Conservation (phyloP, 257 asterid species). For the Solanum sparsipilum region DNA sequence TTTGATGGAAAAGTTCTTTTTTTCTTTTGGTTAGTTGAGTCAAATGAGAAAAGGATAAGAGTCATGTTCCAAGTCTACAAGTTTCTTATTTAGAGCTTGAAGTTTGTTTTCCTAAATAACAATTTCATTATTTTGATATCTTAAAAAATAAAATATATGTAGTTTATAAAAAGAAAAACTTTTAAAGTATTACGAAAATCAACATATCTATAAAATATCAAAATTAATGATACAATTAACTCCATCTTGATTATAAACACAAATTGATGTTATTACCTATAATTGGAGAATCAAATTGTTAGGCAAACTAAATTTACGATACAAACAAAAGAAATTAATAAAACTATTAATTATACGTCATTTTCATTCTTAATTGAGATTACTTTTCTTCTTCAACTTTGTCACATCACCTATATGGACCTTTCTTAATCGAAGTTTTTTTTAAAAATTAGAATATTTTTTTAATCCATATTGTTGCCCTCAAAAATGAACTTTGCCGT, state of each 20-base stretch:
- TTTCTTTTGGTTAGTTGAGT: not conserved
- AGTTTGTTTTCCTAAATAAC: not conserved
- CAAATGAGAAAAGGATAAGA: not conserved
- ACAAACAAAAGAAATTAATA: not conserved
- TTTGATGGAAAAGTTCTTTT: not conserved
- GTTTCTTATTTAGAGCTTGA: not conserved
- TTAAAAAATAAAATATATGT: not conserved
- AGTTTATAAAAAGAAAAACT: not conserved
- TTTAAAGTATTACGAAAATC: not conserved
- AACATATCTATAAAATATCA: not conserved
- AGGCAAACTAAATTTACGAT: not conserved
- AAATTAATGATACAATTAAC: not conserved
- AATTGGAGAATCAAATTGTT: not conserved
- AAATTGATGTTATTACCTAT: not conserved
- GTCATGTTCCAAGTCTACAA: not conserved
- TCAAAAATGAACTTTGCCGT: not conserved
- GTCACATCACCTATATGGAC: not conserved
- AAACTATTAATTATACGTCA: not conserved
- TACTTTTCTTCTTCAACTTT: not conserved
- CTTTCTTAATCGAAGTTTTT: not conserved
- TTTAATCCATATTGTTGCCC: not conserved
- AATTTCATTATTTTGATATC: not conserved
- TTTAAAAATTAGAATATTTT: not conserved
- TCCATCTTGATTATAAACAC: too few relatives aligned
- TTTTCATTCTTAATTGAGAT: not conserved